Evolutionary conservation across 2,329 filamentous ascomycete genomes (phyloP).

Genomic region (Sporothrix mexicana): DNA sequence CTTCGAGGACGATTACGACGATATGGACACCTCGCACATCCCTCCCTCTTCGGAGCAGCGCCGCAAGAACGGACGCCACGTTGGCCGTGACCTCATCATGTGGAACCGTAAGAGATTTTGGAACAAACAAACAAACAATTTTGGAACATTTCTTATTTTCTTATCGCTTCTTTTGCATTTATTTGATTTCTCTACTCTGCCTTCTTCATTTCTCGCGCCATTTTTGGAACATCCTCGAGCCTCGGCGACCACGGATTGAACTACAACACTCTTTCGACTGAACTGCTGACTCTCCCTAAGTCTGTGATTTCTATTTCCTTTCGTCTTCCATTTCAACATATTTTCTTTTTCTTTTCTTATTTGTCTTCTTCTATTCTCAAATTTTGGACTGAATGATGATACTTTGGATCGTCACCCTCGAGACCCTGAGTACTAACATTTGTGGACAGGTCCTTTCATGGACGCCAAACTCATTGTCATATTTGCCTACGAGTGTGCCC

Average conservation of each 20-base stretch:
- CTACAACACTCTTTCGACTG: background rate
- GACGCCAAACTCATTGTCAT: constrained; percentile 52
- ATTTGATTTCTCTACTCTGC: background rate
- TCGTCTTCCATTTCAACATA: too few relatives aligned
- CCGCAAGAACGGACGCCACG: constrained; percentile 42
- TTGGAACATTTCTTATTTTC: background rate
- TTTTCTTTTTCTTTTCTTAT: background rate
- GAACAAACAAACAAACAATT: constrained; percentile 17
- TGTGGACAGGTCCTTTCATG: constrained; percentile 51
- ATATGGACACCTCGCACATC: constrained; percentile 34
- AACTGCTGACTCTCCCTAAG: background rate
- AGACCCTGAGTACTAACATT: background rate
- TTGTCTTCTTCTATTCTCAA: background rate
- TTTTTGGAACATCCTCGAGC: too few relatives aligned
- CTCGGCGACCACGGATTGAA: too few relatives aligned
- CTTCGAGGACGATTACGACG: constrained; percentile 20
- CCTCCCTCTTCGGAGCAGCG: constrained; percentile 35
- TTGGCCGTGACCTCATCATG: constrained; percentile 49
- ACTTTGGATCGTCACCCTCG: background rate
- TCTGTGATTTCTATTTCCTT: background rate
- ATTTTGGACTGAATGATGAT: constrained; percentile 1
- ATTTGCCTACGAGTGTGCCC: constrained; percentile 49
- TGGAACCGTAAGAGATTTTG: constrained; percentile 51
- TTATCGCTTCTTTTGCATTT: background rate
- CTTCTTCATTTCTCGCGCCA: background rate